These are phyloP conservation scores for Schizophyllum amplum DNA, from an alignment of 1,284 basidiomycete species.

Conservation along the genomic window DNA sequence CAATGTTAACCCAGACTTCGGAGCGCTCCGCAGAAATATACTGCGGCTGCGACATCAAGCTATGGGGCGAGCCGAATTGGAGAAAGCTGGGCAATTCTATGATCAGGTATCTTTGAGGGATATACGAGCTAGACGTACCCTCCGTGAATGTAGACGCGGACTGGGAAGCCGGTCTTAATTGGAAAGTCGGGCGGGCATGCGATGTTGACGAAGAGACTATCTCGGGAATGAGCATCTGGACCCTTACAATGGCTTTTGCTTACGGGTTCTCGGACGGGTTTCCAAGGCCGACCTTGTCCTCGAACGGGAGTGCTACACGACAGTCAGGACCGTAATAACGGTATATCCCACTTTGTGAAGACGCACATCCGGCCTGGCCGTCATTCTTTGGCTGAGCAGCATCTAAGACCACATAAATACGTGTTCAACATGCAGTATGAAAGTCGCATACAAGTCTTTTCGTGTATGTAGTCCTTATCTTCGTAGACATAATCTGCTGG, in stretches of 20 bases:
- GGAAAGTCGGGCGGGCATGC: slow-evolving; percentile 53
- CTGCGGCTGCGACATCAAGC: slow-evolving; percentile 50
- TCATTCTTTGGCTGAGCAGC: slow-evolving; percentile 53
- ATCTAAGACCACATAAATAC: slow-evolving; percentile 28
- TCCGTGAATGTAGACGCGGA: slow-evolving; percentile 71
- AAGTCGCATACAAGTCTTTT: slow-evolving; percentile 43
- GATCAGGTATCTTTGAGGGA: background rate
- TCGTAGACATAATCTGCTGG: slow-evolving; percentile 47
- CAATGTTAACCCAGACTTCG: slow-evolving; percentile 68
- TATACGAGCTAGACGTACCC: slow-evolving; percentile 30
- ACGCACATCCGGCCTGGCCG: slow-evolving; percentile 37
- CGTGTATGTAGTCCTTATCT: slow-evolving; percentile 49
- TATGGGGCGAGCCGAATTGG: slow-evolving; percentile 72
- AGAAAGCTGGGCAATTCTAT: slow-evolving; percentile 43
- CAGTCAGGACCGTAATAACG: background rate
- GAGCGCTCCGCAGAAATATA: slow-evolving; percentile 53
- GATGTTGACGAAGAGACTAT: slow-evolving; percentile 63
- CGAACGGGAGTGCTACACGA: slow-evolving; percentile 20
- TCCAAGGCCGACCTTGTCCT: slow-evolving; percentile 57
- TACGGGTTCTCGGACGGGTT: slow-evolving; percentile 65
- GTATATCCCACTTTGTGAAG: too few species aligned
- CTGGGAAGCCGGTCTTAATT: slow-evolving; percentile 40
- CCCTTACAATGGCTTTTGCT: slow-evolving; percentile 2
- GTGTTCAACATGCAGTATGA: background rate
- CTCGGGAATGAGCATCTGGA: background rate